These are phyloP conservation scores for Nannochloropsis salina DNA, from an alignment of 108 stramenopile species.

Conservation along the genomic window DNA sequence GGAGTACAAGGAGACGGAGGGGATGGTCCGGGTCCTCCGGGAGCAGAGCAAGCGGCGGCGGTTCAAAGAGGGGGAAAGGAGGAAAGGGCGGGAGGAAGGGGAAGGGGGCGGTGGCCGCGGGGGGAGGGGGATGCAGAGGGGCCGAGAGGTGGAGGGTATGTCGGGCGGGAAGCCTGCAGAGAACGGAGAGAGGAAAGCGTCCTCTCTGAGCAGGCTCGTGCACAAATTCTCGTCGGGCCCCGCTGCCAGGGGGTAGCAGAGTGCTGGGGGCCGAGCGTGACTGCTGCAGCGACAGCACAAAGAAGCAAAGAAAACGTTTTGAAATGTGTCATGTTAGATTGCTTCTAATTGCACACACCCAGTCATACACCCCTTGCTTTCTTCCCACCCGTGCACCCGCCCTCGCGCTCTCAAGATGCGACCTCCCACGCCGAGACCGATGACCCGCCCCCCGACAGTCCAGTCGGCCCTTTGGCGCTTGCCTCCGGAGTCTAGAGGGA, in stretches of 20 bases:
- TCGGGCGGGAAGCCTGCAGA: neutral
- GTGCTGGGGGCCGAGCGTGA: too few relatives aligned
- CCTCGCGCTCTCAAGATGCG: too few relatives aligned
- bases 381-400: too few relatives aligned
- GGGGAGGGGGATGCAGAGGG: neutral
- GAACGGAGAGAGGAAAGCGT: neutral
- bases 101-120: neutral
- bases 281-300: too few relatives aligned
- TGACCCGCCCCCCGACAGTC: too few relatives aligned
- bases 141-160: neutral
- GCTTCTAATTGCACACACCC: too few relatives aligned
- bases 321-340: too few relatives aligned
- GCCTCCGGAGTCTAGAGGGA: too few relatives aligned
- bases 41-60: slow-evolving; percentile 72
- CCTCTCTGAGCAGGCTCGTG: neutral
- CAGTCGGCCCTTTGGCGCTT: too few relatives aligned
- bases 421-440: too few relatives aligned
- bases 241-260: neutral
- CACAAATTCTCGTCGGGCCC: neutral
- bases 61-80: slow-evolving; percentile 54
- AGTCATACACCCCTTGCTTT: too few relatives aligned
- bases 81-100: neutral
- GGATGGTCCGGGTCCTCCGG: slow-evolving; percentile 71
- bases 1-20: slow-evolving; percentile 75
- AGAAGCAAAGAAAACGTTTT: too few relatives aligned